Base-by-base conservation (phyloP, 1,139 yeast genomes). In the Scheffersomyces insectosa region DNA sequence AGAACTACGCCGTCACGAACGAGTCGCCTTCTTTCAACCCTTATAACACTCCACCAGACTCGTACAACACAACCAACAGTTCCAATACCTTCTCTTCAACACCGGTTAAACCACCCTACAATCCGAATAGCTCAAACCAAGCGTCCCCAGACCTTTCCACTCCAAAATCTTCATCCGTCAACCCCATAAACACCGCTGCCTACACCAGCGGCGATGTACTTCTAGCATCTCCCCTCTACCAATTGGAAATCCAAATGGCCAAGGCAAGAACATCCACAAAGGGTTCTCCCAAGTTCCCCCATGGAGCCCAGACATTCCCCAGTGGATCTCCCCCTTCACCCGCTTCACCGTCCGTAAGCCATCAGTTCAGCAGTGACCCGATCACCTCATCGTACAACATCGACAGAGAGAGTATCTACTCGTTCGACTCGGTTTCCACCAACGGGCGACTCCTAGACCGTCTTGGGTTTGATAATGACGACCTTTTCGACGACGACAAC, bases 371-470 rank as follows among this genome's bases (percentile, higher is more conserved):
- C 10, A 11, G 10, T 6, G 41, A 23, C 6, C 28, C 38, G 4
- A 12, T 31, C 3, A 8, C 9, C 11, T 31, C 34, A 10, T 9
- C n/a, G n/a, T 20, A 25, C 8, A 23, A 14, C 23, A n/a, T 13
- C 12, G 75, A 68, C 44, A 46, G 61, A 36, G 68, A 60, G 30
- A 68, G 74, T 44, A 54, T 74, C 14, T 72, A 71, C 51, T 71
- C 77, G 10, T 74, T 72, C 45, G 79, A 73, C 39, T 72, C 77
- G 3, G 75, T 72, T 6, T 64, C 74, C 42, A 73, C 79, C 29
- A 69, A 59, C 46, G 77, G 77, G 5, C 52, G 77, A 37, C 58
- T 74, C 29, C 56, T 74, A 14, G 79, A 74, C 47, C 61, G 77
- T 9, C 57, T 73, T 40, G 78, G 50, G 29, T 47, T 53, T 41